A percentile compares a stretch with the other conserved stretches of the same genome.
Conservation (phyloP, 1,284 basidiomycete genomes). For the Sanghuangporus weigelae region DNA sequence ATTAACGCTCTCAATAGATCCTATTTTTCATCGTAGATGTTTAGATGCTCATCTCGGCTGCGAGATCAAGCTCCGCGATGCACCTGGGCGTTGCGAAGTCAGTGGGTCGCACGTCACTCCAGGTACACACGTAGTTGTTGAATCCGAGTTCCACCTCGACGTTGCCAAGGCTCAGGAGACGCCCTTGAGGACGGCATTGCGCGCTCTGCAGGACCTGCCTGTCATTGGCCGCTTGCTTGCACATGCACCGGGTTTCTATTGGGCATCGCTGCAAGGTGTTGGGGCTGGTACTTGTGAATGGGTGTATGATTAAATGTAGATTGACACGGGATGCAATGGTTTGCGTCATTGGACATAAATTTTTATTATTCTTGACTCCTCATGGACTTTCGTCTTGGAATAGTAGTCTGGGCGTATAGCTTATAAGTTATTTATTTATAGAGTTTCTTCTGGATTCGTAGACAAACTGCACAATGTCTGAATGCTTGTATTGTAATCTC, state of each 20-base stretch:
- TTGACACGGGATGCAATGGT: background rate
- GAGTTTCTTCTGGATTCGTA: too few species aligned
- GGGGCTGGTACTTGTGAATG: constrained; percentile 20
- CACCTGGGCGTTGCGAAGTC: constrained; percentile 16
- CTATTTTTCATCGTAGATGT: background rate
- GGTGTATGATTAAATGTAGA: constrained; percentile 15
- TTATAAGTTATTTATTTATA: too few species aligned
- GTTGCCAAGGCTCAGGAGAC: constrained; percentile 4
- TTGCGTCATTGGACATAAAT: background rate
- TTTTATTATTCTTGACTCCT: background rate
- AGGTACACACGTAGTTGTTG: constrained; percentile 21
- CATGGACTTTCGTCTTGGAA: too few species aligned
- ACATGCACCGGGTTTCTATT: constrained; percentile 22
- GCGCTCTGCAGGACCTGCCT: constrained; percentile 15
- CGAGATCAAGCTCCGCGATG: constrained; percentile 19
- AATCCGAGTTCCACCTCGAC: constrained; percentile 15
- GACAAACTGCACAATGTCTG: too few species aligned
- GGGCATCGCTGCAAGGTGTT: constrained; percentile 20
- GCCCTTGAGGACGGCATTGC: constrained; percentile 2
- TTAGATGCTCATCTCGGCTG: constrained; percentile 20
- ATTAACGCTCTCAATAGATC: background rate
- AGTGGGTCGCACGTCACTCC: constrained; percentile 21
- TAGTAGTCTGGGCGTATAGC: too few species aligned
- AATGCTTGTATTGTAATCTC: too few species aligned
- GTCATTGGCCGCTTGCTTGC: constrained; percentile 20